Base-by-base conservation (phyloP, 2,329 filamentous ascomycete genomes). In the Arthrinium puccinioides region DNA sequence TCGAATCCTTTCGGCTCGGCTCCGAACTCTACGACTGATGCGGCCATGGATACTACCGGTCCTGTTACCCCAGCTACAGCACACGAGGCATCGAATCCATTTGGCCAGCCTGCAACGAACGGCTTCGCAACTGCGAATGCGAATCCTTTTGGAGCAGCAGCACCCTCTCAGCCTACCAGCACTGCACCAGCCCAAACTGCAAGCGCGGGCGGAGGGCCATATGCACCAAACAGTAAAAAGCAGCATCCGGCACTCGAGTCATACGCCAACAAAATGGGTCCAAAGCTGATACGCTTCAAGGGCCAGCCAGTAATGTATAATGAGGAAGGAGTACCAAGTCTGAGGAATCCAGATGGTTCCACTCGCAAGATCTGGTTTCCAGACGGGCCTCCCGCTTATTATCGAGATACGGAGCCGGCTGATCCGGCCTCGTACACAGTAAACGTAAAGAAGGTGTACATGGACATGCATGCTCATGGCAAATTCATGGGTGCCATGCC, bases 401-500 rank as follows among this genome's bases (percentile, higher is more conserved):
- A 74, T 36, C 70, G 70, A 44, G 74, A 82, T 44, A 82, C 82
- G 8, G 78, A 86, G 53, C 69, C 69, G 0, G 58, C 66, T 2
- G 70, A 74, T 6, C 54, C 58, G 5, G 35, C 40, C 2, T 42
- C 54, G 25, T 86, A 86, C 44, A 70, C 76, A 15, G 70, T 78
- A 2, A 72, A 70, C 40, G 71, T 76, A 15, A 75, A 75, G 51
- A 68, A 67, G 25, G 71, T 76, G 31, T 94, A 89, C 63, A 64
- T 67, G 41, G 67, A 72, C 30, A 79, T 88, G 54, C 65, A 71
- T 31, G 67, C 76, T 44, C 75, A 74, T 15, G 86, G 86, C 1
- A 60, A 57, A 21, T 95, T 94, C 57, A 69, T 74, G 28, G 77
- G 78, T 24, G 82, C 81, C 6, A 83, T 95, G 64, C 89, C 89